These are phyloP conservation scores for Echinochloa phyllopogon DNA, from an alignment of 176 grass and related monocot genomes.

Conservation along the genomic window DNA sequence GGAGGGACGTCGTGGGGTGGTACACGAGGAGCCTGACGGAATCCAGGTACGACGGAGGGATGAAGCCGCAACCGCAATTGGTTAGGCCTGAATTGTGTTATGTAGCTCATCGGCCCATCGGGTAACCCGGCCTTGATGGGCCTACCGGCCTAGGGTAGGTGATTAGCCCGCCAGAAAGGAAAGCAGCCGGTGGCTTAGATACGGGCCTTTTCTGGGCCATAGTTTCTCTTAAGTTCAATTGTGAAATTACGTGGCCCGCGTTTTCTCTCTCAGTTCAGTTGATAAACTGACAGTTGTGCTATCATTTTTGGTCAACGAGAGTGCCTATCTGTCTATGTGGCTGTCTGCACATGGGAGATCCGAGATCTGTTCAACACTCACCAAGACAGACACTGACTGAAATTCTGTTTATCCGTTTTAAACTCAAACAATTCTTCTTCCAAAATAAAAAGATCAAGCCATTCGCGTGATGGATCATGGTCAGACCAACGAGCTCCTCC, in stretches of 20 bases:
- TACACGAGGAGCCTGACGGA: no score
- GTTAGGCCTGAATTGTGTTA: no score
- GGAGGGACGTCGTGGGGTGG: no score
- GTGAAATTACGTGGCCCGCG: not conserved
- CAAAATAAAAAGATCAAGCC: not conserved
- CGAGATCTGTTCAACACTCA: not conserved
- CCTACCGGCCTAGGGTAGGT: no score
- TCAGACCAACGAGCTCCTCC: not conserved
- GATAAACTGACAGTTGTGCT: not conserved
- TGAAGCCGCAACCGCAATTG: no score
- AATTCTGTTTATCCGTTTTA: not conserved
- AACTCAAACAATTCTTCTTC: not conserved
- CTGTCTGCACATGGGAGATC: conserved; percentile 14
- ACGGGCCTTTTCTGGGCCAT: no score
- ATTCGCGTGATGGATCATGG: not conserved
- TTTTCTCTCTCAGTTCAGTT: not conserved
- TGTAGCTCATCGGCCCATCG: no score
- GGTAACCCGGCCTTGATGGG: no score
- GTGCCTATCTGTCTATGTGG: not conserved
- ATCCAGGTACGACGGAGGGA: no score
- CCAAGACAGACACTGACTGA: not conserved
- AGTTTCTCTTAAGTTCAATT: not conserved
- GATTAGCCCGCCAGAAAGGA: no score
- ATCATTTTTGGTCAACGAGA: not conserved
- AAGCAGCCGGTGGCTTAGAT: no score